These are phyloP conservation scores for Xylaria palmicola DNA, from an alignment of 495 filamentous ascomycete genomes.

Conservation along the genomic window DNA sequence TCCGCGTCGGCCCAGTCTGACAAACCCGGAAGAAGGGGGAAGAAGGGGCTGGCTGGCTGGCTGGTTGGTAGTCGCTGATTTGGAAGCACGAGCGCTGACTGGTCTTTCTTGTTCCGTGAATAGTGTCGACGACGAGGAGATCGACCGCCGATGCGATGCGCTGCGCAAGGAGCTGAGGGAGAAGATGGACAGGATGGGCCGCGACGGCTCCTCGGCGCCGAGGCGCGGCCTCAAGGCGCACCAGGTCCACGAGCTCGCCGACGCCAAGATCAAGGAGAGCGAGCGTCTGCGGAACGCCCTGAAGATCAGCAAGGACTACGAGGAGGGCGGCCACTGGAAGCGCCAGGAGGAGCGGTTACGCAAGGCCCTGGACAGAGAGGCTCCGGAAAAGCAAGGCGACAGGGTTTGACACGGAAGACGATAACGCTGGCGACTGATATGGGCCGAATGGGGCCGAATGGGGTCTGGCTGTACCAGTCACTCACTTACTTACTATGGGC, in stretches of 20 bases:
- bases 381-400: conserved; percentile 33
- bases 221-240: conserved; percentile 73
- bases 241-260: conserved; percentile 93
- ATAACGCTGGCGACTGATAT: neutral
- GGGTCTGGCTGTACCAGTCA: too few relatives aligned
- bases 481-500: neutral
- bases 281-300: conserved; percentile 85
- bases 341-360: conserved; percentile 68
- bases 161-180: conserved; percentile 62
- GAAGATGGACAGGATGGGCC: conserved; percentile 45
- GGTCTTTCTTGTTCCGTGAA: neutral
- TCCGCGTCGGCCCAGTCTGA: neutral
- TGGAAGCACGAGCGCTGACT: conserved; percentile 2
- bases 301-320: conserved; percentile 83
- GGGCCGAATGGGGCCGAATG: neutral
- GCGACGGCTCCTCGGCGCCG: conserved; percentile 32
- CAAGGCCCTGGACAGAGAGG: conserved; percentile 52
- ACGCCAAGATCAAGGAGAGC: conserved; percentile 95
- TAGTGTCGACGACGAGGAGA: conserved; percentile 77
- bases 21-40: neutral
- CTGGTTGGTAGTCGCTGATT: too few relatives aligned
- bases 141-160: conserved; percentile 63
- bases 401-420: neutral
- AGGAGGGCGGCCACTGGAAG: conserved; percentile 78
- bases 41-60: neutral